These are phyloP conservation scores for Neurospora sp. DNA, from an alignment of 495 filamentous ascomycete species.

Conservation along the genomic window DNA sequence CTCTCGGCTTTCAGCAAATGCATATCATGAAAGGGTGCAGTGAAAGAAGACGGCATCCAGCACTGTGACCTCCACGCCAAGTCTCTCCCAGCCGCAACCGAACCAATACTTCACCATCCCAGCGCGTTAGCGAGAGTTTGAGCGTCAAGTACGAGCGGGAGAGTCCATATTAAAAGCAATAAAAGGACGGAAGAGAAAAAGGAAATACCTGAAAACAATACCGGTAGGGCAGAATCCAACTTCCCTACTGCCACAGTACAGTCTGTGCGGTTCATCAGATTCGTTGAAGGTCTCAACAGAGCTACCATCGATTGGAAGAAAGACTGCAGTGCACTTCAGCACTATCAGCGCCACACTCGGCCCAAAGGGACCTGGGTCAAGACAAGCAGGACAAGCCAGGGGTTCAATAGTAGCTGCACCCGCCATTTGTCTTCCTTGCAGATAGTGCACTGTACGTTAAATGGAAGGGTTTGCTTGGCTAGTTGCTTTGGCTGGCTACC, in stretches of 20 bases:
- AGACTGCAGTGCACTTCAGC: not conserved
- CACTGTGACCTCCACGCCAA: not conserved
- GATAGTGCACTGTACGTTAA: not conserved
- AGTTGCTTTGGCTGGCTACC: no score
- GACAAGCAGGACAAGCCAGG: not conserved
- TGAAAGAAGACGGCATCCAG: not conserved
- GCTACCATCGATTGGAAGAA: not conserved
- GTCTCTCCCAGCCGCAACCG: not conserved
- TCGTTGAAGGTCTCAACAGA: not conserved
- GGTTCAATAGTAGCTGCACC: not conserved
- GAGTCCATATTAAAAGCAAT: not conserved
- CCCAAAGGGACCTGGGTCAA: not conserved
- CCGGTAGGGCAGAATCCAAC: not conserved
- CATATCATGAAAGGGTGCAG: not conserved
- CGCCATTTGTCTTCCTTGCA: not conserved
- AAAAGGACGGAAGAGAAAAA: not conserved
- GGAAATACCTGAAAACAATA: not conserved
- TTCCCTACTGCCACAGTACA: no score
- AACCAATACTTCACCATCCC: not conserved
- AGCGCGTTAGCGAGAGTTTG: not conserved
- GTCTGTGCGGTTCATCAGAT: not conserved
- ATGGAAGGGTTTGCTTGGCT: no score
- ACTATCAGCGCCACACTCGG: not conserved
- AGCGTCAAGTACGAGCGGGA: not conserved
- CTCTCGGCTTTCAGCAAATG: not conserved